Evolutionary conservation across 495 filamentous ascomycete species (phyloP).

Genomic region (Annulohypoxylon maeteangense): DNA sequence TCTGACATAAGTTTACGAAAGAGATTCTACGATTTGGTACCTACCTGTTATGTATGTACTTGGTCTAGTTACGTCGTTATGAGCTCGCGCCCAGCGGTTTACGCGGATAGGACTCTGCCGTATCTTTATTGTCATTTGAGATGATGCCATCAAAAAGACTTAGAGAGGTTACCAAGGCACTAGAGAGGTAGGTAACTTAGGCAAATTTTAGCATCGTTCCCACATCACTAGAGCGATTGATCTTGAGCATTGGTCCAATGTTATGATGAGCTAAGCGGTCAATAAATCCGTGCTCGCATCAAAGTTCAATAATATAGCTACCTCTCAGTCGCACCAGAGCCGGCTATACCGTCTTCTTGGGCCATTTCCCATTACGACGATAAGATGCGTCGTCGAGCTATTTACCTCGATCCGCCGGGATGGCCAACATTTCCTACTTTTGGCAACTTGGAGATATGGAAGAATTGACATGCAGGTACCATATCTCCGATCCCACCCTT

Average conservation of each 20-base stretch:
- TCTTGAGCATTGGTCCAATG: background rate
- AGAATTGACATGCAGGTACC: slow-evolving; percentile 30
- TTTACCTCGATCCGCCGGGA: slow-evolving; percentile 27
- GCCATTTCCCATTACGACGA: slow-evolving; percentile 26
- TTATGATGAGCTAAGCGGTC: slow-evolving; percentile 16
- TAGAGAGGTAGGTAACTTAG: background rate
- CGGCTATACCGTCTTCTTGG: slow-evolving; percentile 25
- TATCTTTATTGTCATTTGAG: background rate
- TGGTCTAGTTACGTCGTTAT: background rate
- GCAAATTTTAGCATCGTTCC: background rate
- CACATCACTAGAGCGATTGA: background rate
- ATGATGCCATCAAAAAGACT: background rate
- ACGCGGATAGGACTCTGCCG: background rate
- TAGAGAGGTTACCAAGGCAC: too few relatives aligned
- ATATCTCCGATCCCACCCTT: slow-evolving; percentile 38
- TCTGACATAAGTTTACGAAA: slow-evolving; percentile 40
- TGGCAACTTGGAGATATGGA: slow-evolving; percentile 28
- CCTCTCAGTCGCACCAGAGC: slow-evolving; percentile 6
- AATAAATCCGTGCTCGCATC: slow-evolving; percentile 15
- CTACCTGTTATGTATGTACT: too few relatives aligned
- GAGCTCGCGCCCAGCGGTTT: background rate
- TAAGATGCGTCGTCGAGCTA: slow-evolving; percentile 18
- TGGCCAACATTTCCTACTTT: slow-evolving; percentile 11
- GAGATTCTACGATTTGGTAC: slow-evolving; percentile 7
- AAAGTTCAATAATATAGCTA: background rate